These are phyloP conservation scores for Penicillium cataractarum DNA, from an alignment of 495 filamentous ascomycete species.

Conservation along the genomic window DNA sequence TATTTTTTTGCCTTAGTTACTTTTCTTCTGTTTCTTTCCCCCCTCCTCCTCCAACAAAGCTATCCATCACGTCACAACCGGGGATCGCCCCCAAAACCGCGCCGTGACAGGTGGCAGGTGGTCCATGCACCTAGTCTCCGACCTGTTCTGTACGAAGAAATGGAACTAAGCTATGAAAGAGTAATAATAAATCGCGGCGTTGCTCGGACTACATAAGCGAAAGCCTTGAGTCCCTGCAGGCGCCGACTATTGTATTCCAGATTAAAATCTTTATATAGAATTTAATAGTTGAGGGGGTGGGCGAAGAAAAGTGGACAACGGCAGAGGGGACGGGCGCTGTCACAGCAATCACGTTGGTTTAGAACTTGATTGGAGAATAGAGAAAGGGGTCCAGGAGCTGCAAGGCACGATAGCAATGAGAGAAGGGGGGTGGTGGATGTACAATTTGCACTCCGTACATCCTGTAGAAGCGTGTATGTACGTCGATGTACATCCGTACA, in stretches of 20 bases:
- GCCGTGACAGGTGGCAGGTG: slow-evolving; percentile 37
- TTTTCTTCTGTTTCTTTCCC: too few relatives aligned
- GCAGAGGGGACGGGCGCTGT: not conserved
- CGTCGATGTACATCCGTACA: not conserved
- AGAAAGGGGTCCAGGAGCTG: slow-evolving; percentile 2
- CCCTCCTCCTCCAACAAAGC: not conserved
- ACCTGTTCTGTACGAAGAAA: not conserved
- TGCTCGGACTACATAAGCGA: slow-evolving; percentile 4
- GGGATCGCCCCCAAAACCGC: slow-evolving; percentile 18
- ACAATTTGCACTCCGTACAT: not conserved
- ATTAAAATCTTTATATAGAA: slow-evolving; percentile 6
- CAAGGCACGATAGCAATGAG: slow-evolving; percentile 14
- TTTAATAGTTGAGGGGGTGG: not conserved
- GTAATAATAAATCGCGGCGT: not conserved
- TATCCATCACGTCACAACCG: slow-evolving; percentile 21
- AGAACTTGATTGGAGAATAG: not conserved
- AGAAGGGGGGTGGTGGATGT: not conserved
- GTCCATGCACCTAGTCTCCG: slow-evolving; percentile 22
- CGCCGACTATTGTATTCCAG: not conserved
- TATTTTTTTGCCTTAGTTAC: not conserved
- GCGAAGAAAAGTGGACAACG: not conserved
- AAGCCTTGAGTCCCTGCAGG: not conserved
- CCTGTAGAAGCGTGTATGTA: not conserved
- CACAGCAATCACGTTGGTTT: slow-evolving; percentile 7
- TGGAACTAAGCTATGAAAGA: not conserved